Evolutionary conservation across 139 green algal genomes (phyloP), one percentile per base, ranked within the genome.

Genomic region (Chlorokybus atmophyticus): DNA sequence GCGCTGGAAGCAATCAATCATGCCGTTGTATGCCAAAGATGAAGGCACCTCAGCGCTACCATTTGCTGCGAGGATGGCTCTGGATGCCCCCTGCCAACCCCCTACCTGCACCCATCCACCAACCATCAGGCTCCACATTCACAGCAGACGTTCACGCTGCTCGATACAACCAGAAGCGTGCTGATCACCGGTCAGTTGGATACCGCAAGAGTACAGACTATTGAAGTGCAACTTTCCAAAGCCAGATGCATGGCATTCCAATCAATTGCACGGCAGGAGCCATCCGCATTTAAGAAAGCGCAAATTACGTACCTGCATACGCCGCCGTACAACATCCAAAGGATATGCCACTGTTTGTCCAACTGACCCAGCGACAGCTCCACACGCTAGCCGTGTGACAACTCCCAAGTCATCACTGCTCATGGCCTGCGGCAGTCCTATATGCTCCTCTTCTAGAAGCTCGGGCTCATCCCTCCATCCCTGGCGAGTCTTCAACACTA

Each of bases 311-410:
- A 97, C 86, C 79, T 97, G 90, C 67, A 98, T 60, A 40, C 90
- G 64, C 55, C 90, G 57, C 21, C 90, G 74, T 19, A 86, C 83
- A 5, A 98, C 90, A 62, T 98, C 90, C 64, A 98, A 93, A 1
- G 90, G 90, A 68, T 95, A 98, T 1, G 90, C 90, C 28, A 98
- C 83, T 44, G 86, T 97, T 75, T 97, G 90, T 0, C 90, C 90
- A 24, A 78, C 83, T 0, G 84, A 91, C 23, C 90, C 90, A 3
- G 90, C 90, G n/a, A 85, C 40, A 2, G 84, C 91, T 5, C 90
- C 90, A 61, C 85, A 96, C 0, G 64, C 83, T 4, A 98, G 81
- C 53, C 84, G 70, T 4, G 77, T 82, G 1, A 70, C 61, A 0
- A 95, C 80, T 38, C 53, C 78, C 29, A 97, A 63, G 7, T 96